Evolutionary conservation across 805 yeast genomes (phyloP).

Genomic region (Metschnikowia borealis): DNA sequence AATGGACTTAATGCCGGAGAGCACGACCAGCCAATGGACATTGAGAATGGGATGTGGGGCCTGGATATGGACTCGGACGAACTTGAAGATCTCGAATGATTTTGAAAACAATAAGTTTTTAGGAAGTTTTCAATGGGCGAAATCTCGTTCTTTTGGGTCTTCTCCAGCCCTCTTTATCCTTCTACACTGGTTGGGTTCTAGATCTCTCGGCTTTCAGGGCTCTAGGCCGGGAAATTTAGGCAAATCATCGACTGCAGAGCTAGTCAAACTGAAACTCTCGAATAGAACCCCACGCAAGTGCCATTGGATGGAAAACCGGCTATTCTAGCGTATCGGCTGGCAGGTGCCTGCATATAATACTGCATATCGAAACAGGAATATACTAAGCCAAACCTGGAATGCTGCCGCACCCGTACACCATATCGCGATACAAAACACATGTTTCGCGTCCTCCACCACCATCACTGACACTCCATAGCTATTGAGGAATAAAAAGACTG

Average conservation of each 20-base stretch:
- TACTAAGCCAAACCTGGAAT: neutral
- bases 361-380: neutral
- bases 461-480: neutral
- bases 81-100: neutral
- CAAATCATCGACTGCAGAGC: no score
- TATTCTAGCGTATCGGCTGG: no score
- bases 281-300: no score
- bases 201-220: no score
- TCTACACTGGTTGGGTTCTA: no score
- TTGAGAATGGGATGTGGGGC: constrained; percentile 1
- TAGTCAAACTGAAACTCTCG: no score
- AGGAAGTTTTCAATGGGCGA: no score
- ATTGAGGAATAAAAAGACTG: no score
- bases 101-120: neutral
- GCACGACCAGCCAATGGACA: neutral
- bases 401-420: neutral
- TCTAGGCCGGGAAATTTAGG: no score
- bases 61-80: constrained; percentile 2
- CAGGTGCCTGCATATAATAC: neutral
- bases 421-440: constrained; percentile 3
- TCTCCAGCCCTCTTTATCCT: no score
- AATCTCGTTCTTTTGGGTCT: no score
- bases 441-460: neutral
- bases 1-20: neutral
- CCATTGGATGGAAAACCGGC: no score